Percentiles rank a stretch among this genome's conserved stretches.
These are phyloP conservation scores for Suillus cothurnatus DNA, from an alignment of 768 basidiomycete genomes.

Conservation along the genomic window DNA sequence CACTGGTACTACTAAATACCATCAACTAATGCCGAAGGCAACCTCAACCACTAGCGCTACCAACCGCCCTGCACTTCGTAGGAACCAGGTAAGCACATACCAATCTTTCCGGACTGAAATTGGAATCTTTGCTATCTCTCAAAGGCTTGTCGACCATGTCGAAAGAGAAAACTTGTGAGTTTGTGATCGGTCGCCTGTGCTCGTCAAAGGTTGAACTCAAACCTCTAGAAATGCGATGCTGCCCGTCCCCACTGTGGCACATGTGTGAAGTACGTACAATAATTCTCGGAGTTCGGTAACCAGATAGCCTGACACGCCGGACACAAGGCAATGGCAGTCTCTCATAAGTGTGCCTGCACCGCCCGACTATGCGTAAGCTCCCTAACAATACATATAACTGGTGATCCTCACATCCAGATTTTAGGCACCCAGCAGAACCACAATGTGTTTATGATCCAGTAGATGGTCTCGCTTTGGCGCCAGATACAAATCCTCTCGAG, in stretches of 20 bases:
- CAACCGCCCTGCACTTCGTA: slow-evolving; percentile 66
- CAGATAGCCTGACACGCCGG: neutral
- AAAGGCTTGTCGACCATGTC: slow-evolving; percentile 80
- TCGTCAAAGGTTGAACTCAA: slow-evolving; percentile 9
- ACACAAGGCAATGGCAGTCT: slow-evolving; percentile 74
- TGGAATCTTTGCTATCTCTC: neutral
- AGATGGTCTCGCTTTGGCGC: slow-evolving; percentile 74
- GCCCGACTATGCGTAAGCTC: slow-evolving; percentile 75
- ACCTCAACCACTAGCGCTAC: slow-evolving; percentile 36
- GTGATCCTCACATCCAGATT: slow-evolving; percentile 14
- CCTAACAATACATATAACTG: neutral
- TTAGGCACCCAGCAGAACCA: slow-evolving; percentile 82
- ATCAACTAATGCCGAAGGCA: slow-evolving; percentile 67
- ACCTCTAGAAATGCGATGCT: slow-evolving; percentile 81
- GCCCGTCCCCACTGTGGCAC: slow-evolving; percentile 84
- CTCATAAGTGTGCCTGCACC: slow-evolving; percentile 84
- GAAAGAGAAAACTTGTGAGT: slow-evolving; percentile 81
- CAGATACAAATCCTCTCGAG: slow-evolving; percentile 78
- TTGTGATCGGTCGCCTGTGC: neutral
- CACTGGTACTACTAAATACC: neutral
- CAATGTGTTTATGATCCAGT: slow-evolving; percentile 87
- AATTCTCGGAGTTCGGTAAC: neutral
- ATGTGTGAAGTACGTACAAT: slow-evolving; percentile 73
- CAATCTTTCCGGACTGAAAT: neutral
- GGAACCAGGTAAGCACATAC: slow-evolving; percentile 63